These are phyloP conservation scores for Piedraia hortae DNA, from an alignment of 2,329 filamentous ascomycete genomes.

Conservation along the genomic window DNA sequence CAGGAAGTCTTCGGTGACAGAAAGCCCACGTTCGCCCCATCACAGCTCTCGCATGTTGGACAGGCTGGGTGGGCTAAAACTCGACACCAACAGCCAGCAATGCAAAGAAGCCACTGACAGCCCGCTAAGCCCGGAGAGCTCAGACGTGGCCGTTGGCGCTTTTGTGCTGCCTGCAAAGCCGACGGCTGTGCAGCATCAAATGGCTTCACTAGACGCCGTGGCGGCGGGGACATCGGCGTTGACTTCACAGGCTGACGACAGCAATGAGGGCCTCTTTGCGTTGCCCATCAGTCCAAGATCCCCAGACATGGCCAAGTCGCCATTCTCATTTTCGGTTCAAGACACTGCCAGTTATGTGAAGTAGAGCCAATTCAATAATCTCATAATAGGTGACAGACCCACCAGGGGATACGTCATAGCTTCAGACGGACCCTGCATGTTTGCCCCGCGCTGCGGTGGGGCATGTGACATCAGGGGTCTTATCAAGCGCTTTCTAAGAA, in stretches of 20 bases:
- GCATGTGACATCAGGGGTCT: no score
- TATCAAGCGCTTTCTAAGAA: no score
- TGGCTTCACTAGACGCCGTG: slow-evolving; percentile 20
- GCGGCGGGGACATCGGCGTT: slow-evolving; percentile 5
- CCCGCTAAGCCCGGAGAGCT: slow-evolving; percentile 32
- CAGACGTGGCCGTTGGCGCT: slow-evolving; percentile 34
- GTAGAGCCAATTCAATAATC: no score
- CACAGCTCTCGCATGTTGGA: slow-evolving; percentile 44
- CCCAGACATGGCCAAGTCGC: slow-evolving; percentile 55
- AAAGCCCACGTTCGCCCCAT: slow-evolving; percentile 30
- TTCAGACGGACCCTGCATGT: no score
- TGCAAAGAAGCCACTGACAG: slow-evolving; percentile 10
- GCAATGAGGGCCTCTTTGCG: slow-evolving; percentile 63
- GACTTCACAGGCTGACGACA: slow-evolving; percentile 15
- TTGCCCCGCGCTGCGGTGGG: no score
- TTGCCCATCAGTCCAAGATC: slow-evolving; percentile 65
- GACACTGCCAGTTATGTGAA: slow-evolving; percentile 13
- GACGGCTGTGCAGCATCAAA: slow-evolving; percentile 12
- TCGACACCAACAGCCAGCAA: slow-evolving; percentile 20
- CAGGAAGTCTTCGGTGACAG: slow-evolving; percentile 10
- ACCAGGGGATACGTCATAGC: no score
- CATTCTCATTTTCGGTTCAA: slow-evolving; percentile 34
- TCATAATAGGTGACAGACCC: no score
- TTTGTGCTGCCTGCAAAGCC: slow-evolving; percentile 23
- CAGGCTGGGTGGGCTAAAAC: slow-evolving; percentile 50